A percentile compares a stretch with the other conserved stretches of the same genome.
Conservation (phyloP, 2,329 filamentous ascomycete species). For the Taxawa tesnikishii region DNA sequence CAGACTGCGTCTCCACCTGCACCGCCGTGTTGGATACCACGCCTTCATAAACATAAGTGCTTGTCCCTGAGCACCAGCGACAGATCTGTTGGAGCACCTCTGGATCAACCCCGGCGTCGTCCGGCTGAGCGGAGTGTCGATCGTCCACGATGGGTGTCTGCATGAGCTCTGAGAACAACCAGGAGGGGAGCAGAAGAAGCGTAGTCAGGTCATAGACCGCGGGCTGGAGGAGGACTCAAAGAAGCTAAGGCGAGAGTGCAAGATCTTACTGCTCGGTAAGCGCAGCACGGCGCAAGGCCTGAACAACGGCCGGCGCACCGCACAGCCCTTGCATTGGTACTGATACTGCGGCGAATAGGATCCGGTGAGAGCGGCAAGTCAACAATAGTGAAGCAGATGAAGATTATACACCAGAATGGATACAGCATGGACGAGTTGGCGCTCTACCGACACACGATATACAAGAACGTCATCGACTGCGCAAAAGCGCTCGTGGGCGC, state of each 20-base stretch:
- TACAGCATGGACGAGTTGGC: constrained; percentile 90
- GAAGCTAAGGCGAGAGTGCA: constrained; percentile 91
- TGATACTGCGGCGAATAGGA: constrained; percentile 40
- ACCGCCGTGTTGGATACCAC: no score
- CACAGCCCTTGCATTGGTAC: background rate
- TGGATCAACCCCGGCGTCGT: background rate
- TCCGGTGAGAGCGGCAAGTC: constrained; percentile 98
- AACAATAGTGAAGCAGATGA: constrained; percentile 99
- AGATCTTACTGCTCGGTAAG: constrained; percentile 88
- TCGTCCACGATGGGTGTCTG: constrained; percentile 66
- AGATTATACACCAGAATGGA: constrained; percentile 97
- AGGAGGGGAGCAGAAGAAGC: constrained; percentile 90
- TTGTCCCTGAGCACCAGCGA: no score
- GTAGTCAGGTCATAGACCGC: constrained; percentile 90
- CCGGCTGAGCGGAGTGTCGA: background rate
- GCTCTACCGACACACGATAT: constrained; percentile 90
- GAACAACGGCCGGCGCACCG: background rate
- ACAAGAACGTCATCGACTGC: constrained; percentile 96
- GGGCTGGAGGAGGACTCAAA: constrained; percentile 89
- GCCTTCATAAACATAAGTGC: no score
- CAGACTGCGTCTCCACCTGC: no score
- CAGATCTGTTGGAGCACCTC: background rate
- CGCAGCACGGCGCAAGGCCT: constrained; percentile 5
- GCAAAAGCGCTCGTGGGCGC: constrained; percentile 84
- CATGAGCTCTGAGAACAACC: constrained; percentile 78